These are phyloP conservation scores for Pyrenopolyporus hunteri DNA, from an alignment of 495 filamentous ascomycete species.

Conservation along the genomic window DNA sequence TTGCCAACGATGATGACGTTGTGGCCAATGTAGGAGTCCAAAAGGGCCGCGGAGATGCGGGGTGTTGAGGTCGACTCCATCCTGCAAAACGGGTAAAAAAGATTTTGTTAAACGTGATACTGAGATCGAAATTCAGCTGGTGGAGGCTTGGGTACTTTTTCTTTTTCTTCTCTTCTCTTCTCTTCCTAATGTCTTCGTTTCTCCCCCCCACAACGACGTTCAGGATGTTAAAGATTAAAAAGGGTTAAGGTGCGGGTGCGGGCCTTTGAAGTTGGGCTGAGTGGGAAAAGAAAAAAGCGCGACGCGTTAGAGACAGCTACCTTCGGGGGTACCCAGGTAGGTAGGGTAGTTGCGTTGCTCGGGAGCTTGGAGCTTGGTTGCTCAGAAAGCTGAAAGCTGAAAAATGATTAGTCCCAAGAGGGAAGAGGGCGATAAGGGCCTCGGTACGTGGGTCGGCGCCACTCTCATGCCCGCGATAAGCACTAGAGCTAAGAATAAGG, in stretches of 20 bases:
- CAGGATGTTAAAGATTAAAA: no score
- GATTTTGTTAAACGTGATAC: neutral
- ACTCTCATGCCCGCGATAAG: no score
- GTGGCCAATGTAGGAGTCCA: conserved; percentile 70
- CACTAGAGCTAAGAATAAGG: no score
- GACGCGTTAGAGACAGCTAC: neutral
- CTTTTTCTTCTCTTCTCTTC: no score
- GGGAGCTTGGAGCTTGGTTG: neutral
- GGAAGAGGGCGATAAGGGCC: neutral
- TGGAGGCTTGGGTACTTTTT: no score
- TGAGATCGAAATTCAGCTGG: no score
- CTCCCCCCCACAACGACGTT: no score
- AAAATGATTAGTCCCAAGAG: neutral
- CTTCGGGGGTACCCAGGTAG: no score
- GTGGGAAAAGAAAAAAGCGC: neutral
- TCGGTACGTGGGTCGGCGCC: no score
- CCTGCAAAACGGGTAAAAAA: neutral
- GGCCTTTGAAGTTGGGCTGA: conserved; percentile 1
- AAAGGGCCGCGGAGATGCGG: conserved; percentile 70
- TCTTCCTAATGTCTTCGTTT: no score
- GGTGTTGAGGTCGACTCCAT: conserved; percentile 66
- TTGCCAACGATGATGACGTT: conserved; percentile 87
- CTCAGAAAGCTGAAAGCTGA: neutral
- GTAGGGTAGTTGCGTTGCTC: no score
- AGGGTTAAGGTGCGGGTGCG: no score